Percentiles rank a stretch among this genome's conserved stretches.
These are phyloP conservation scores for Pseudogymnoascus sp. DNA, from an alignment of 2,329 filamentous ascomycete species.

Conservation along the genomic window DNA sequence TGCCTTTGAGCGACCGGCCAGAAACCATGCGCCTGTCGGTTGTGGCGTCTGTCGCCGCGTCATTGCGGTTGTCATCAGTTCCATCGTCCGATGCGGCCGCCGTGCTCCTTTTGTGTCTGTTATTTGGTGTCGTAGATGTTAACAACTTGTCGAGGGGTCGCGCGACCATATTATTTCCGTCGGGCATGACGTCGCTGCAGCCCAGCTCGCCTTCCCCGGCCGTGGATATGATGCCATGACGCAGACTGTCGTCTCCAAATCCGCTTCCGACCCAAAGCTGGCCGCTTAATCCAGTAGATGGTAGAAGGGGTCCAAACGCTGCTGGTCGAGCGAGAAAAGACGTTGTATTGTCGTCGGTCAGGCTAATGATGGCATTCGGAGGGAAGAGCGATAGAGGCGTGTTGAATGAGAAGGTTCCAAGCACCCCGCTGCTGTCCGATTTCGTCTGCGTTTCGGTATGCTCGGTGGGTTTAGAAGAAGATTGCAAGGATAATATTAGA, in stretches of 20 bases:
- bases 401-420: conserved; percentile 61
- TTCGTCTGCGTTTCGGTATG: conserved; percentile 13
- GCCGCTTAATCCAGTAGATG: conserved; percentile 69
- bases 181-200: conserved; percentile 79
- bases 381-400: conserved; percentile 83
- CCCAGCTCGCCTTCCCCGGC: conserved; percentile 76
- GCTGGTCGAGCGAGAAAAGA: conserved; percentile 91
- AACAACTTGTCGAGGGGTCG: conserved; percentile 8
- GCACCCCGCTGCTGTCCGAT: conserved; percentile 36
- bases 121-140: conserved; percentile 24
- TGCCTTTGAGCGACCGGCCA: conserved; percentile 13
- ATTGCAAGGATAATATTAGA: conserved; percentile 26
- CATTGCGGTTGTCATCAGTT: conserved; percentile 56
- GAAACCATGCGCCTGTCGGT: neutral
- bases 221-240: conserved; percentile 15
- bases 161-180: conserved; percentile 29
- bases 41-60: neutral
- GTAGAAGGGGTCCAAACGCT: conserved; percentile 79
- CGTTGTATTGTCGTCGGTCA: conserved; percentile 96
- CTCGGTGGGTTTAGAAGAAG: conserved; percentile 19
- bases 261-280: conserved; percentile 90
- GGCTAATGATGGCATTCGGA: conserved; percentile 87
- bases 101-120: conserved; percentile 31
- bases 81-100: conserved; percentile 53
- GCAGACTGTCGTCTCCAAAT: conserved; percentile 66